phyloP scores from a whole-genome alignment of 352 stramenopile genomes.

The Phytophthora brassicae region DNA sequence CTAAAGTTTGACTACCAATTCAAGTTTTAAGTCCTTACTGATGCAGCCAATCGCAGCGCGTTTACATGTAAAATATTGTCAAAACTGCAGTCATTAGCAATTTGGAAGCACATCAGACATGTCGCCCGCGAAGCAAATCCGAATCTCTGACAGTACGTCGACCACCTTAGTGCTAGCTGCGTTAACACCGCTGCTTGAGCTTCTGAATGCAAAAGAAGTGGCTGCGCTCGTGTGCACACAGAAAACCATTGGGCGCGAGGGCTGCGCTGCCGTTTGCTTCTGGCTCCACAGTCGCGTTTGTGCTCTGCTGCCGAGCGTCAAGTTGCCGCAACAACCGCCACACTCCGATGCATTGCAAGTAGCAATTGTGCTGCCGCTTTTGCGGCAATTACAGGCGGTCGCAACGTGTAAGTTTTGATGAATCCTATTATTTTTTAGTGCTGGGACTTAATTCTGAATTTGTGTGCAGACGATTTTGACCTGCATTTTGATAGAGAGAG shows the following conservation, averaged over 20 bases:
- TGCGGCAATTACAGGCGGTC: conserved; percentile 53
- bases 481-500: conserved; percentile 47
- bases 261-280: conserved; percentile 40
- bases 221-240: conserved; percentile 37
- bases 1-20: too few relatives aligned
- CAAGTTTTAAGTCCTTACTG: not conserved
- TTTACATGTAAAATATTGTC: not conserved
- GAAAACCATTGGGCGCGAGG: conserved; percentile 26
- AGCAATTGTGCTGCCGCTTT: conserved; percentile 40
- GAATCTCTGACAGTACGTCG: not conserved
- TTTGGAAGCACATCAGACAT: conserved; percentile 4
- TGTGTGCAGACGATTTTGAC: conserved; percentile 43
- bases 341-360: conserved; percentile 34
- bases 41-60: conserved; percentile 19
- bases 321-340: conserved; percentile 29
- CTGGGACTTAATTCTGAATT: too few relatives aligned
- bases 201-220: conserved; percentile 42
- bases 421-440: too few relatives aligned
- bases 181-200: conserved; percentile 51
- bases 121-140: conserved; percentile 22
- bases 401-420: conserved; percentile 45
- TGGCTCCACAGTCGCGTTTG: conserved; percentile 41
- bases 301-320: conserved; percentile 20
- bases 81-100: not conserved
- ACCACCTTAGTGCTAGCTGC: conserved; percentile 35